These are phyloP conservation scores for Dujonia santamariae DNA, from an alignment of 1,139 yeast genomes.

Conservation along the genomic window DNA sequence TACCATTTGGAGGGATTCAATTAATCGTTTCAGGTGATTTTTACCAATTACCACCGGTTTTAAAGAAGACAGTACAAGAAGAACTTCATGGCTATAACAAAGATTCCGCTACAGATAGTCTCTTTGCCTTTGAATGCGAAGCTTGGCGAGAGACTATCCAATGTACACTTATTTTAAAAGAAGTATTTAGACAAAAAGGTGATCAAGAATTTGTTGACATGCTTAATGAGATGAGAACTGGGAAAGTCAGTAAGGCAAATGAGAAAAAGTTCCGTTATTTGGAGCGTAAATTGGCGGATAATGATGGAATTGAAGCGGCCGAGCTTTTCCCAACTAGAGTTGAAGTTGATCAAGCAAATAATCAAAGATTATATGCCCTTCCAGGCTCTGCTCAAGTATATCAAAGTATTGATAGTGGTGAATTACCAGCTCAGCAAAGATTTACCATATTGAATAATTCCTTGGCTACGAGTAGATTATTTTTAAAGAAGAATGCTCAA, in stretches of 20 bases:
- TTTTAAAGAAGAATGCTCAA: slow-evolving; percentile 79
- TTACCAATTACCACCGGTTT: slow-evolving; percentile 86
- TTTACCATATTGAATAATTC: slow-evolving; percentile 57
- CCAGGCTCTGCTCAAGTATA: slow-evolving; percentile 48
- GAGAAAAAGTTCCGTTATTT: slow-evolving; percentile 53
- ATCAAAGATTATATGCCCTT: slow-evolving; percentile 47
- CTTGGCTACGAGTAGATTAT: slow-evolving; percentile 64
- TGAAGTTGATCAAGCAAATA: slow-evolving; percentile 84
- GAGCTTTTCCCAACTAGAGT: slow-evolving; percentile 78
- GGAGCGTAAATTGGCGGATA: slow-evolving; percentile 51
- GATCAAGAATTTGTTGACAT: slow-evolving; percentile 73
- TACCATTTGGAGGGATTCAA: slow-evolving; percentile 90
- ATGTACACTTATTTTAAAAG: slow-evolving; percentile 64
- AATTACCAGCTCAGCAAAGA: slow-evolving; percentile 40
- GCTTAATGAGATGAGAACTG: slow-evolving; percentile 85
- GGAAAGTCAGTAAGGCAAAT: slow-evolving; percentile 57
- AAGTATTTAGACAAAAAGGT: slow-evolving; percentile 90
- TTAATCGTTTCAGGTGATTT: slow-evolving; percentile 85
- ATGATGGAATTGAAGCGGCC: slow-evolving; percentile 80
- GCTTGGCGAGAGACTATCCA: slow-evolving; percentile 70
- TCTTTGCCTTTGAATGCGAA: slow-evolving; percentile 74
- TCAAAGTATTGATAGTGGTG: slow-evolving; percentile 64
- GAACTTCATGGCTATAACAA: slow-evolving; percentile 21
- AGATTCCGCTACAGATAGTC: slow-evolving; percentile 14
- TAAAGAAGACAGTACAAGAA: slow-evolving; percentile 19